Percentiles rank a stretch among this genome's conserved stretches.
phyloP scores from a whole-genome alignment of 257 asterid species.

The Asclepias syriaca region DNA sequence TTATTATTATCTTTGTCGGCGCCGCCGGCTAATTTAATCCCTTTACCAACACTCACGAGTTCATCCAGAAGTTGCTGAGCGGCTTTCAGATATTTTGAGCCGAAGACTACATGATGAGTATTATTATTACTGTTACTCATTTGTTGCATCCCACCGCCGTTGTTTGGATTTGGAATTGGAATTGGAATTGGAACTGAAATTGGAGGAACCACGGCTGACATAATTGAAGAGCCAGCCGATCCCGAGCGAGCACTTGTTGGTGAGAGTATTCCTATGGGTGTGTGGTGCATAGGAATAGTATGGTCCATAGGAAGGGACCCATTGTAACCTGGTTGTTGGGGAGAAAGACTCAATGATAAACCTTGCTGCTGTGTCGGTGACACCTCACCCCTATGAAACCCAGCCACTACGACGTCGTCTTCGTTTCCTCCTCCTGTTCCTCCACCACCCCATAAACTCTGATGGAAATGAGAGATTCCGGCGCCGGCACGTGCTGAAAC shows the following conservation, averaged over 20 bases:
- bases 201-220: slow-evolving; percentile 8
- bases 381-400: slow-evolving; percentile 16
- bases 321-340: slow-evolving; percentile 34
- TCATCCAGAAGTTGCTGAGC: slow-evolving; percentile 68
- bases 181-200: slow-evolving; percentile 9
- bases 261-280: slow-evolving; percentile 19
- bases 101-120: slow-evolving; percentile 23
- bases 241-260: slow-evolving; percentile 11
- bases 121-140: no score
- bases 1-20: slow-evolving; percentile 1
- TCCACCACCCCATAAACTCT: slow-evolving; percentile 18
- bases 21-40: background rate
- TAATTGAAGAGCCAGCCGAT: slow-evolving; percentile 16
- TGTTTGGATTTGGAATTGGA: no score
- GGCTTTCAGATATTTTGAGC: slow-evolving; percentile 59
- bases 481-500: slow-evolving; percentile 18
- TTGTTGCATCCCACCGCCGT: slow-evolving; percentile 3
- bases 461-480: slow-evolving; percentile 26
- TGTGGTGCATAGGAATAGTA: slow-evolving; percentile 9
- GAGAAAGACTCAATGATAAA: slow-evolving; percentile 56
- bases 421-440: no score
- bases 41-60: slow-evolving; percentile 46
- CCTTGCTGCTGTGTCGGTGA: slow-evolving; percentile 43
- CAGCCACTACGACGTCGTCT: no score
- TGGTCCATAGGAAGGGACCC: slow-evolving; percentile 23